A percentile compares a stretch with the other conserved stretches of the same genome.
phyloP scores from a whole-genome alignment of 805 yeast species.

The Tetrapisispora nanseiensis region DNA sequence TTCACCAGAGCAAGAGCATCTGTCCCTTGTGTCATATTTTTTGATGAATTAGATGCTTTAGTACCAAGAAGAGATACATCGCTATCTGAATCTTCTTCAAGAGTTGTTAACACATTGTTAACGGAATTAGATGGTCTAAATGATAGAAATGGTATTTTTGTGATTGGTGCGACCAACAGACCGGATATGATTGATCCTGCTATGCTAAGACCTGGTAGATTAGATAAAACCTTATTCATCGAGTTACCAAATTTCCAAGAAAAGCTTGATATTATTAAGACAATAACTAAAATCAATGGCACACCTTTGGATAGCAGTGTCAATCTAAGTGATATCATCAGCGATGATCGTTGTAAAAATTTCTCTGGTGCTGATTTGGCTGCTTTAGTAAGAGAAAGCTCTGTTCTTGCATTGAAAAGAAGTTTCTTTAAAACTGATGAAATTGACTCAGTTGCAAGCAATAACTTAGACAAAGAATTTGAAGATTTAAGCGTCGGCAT shows the following conservation, averaged over 20 bases:
- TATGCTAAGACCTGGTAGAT: slow-evolving; percentile 92
- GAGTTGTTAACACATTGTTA: slow-evolving; percentile 89
- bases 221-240: slow-evolving; percentile 85
- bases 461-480: slow-evolving; percentile 33
- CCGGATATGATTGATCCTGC: slow-evolving; percentile 99
- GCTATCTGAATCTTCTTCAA: slow-evolving; percentile 76
- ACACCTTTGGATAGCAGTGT: slow-evolving; percentile 67
- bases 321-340: slow-evolving; percentile 51
- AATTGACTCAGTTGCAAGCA: slow-evolving; percentile 36
- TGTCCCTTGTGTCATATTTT: slow-evolving; percentile 87
- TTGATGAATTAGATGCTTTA: slow-evolving; percentile 91
- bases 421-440: slow-evolving; percentile 49
- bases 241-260: slow-evolving; percentile 78
- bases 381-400: slow-evolving; percentile 88
- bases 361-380: slow-evolving; percentile 96
- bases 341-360: slow-evolving; percentile 73
- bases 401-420: slow-evolving; percentile 74
- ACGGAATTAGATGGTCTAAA: slow-evolving; percentile 94
- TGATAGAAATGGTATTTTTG: slow-evolving; percentile 87
- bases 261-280: slow-evolving; percentile 69
- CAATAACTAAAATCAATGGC: slow-evolving; percentile 58
- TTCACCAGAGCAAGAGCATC: slow-evolving; percentile 88
- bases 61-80: slow-evolving; percentile 91
- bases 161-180: slow-evolving; percentile 92
- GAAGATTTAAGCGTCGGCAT: slow-evolving; percentile 32